These are phyloP conservation scores for Letharia columbiana DNA, from an alignment of 495 filamentous ascomycete species.

Conservation along the genomic window DNA sequence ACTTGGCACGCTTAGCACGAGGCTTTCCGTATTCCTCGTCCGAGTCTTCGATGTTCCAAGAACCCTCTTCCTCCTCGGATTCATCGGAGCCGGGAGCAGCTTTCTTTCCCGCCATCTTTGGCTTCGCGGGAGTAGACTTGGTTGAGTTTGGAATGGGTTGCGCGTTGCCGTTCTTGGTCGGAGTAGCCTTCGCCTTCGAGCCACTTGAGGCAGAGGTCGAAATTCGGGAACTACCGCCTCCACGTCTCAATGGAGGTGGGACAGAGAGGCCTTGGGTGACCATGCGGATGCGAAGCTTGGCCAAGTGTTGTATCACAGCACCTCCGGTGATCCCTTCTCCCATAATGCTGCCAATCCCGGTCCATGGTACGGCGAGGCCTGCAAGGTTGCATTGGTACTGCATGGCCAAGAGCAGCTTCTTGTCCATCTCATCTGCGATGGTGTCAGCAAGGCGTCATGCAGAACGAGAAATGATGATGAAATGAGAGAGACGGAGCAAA, in stretches of 20 bases:
- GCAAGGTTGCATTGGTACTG: slow-evolving; percentile 36
- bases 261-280: slow-evolving; percentile 29
- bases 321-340: slow-evolving; percentile 33
- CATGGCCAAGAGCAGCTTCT: slow-evolving; percentile 36
- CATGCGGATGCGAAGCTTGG: slow-evolving; percentile 37
- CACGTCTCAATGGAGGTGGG: slow-evolving; percentile 36
- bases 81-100: not conserved
- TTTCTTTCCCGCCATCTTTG: not conserved
- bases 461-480: not conserved
- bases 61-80: slow-evolving; percentile 22
- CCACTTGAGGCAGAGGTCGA: not conserved
- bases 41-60: slow-evolving; percentile 15
- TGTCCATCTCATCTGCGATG: slow-evolving; percentile 34
- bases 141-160: not conserved
- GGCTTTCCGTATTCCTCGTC: slow-evolving; percentile 26
- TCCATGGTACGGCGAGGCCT: slow-evolving; percentile 37
- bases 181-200: not conserved
- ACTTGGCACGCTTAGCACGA: slow-evolving; percentile 14
- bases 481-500: not conserved
- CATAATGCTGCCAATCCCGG: slow-evolving; percentile 32
- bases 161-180: not conserved
- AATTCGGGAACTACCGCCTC: slow-evolving; percentile 10
- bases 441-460: not conserved
- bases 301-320: slow-evolving; percentile 42
- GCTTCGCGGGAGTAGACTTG: not conserved